Conservation (phyloP, 2,329 filamentous ascomycete genomes). For the Cladosporium sp. region DNA sequence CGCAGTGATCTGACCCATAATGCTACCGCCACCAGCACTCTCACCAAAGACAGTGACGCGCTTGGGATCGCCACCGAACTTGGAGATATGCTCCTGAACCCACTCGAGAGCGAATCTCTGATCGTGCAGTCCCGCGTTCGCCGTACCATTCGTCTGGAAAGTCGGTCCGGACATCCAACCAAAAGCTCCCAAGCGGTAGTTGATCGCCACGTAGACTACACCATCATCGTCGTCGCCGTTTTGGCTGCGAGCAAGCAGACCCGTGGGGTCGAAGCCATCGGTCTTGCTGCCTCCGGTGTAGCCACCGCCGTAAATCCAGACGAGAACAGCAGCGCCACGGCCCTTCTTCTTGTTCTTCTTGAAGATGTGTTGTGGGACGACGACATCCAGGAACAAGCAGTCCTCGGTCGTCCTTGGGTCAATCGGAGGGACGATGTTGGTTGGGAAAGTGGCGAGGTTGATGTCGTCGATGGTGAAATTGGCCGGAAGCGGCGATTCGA, state of each 20-base stretch:
- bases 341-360: constrained; percentile 19
- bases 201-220: constrained; percentile 45
- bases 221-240: constrained; percentile 34
- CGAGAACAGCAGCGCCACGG: constrained; percentile 34
- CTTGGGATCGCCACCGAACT: constrained; percentile 51
- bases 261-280: constrained; percentile 33
- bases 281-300: constrained; percentile 40
- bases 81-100: constrained; percentile 50
- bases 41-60: constrained; percentile 50
- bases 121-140: constrained; percentile 51
- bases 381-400: constrained; percentile 39
- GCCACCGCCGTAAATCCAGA: constrained; percentile 50
- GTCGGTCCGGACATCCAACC: constrained; percentile 46
- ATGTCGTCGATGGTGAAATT: constrained; percentile 13
- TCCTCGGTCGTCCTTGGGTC: constrained; percentile 34
- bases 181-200: constrained; percentile 48
- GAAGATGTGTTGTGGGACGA: constrained; percentile 34
- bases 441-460: constrained; percentile 20
- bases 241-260: constrained; percentile 41
- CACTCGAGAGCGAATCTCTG: constrained; percentile 56
- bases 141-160: constrained; percentile 39
- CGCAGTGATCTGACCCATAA: constrained; percentile 53
- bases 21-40: constrained; percentile 50
- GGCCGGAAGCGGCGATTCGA: background rate
- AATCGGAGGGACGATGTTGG: constrained; percentile 19